phyloP scores from a whole-genome alignment of 2,329 filamentous ascomycete genomes.

The Drechslerella coelobrocha region DNA sequence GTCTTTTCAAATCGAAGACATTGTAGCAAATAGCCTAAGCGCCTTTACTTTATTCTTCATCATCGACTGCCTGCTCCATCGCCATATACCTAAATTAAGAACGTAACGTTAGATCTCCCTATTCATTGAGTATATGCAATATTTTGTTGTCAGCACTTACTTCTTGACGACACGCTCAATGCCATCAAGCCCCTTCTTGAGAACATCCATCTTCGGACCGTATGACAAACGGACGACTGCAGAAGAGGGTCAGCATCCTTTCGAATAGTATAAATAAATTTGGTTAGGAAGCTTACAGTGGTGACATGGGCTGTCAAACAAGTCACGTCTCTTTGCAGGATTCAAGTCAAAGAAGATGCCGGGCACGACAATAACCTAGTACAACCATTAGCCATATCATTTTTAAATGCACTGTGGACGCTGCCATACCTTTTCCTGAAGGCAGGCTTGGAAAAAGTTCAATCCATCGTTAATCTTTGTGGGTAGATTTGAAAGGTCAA shows the following conservation, averaged over 20 bases:
- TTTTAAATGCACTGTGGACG: neutral
- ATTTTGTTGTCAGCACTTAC: constrained; percentile 59
- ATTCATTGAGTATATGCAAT: neutral
- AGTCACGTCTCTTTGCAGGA: constrained; percentile 82
- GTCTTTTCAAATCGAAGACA: too few relatives aligned
- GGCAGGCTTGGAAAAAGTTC: constrained; percentile 94
- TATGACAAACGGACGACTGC: constrained; percentile 81
- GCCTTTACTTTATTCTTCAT: constrained; percentile 12
- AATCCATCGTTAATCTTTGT: constrained; percentile 86
- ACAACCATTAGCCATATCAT: neutral
- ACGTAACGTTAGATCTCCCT: neutral
- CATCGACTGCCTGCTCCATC: constrained; percentile 34
- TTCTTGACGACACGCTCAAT: constrained; percentile 82
- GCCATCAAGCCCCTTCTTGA: constrained; percentile 80
- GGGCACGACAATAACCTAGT: constrained; percentile 82
- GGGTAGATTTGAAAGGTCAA: constrained; percentile 69
- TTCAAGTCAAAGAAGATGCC: constrained; percentile 99
- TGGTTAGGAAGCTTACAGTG: constrained; percentile 26
- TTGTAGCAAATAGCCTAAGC: neutral
- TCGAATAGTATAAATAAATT: neutral
- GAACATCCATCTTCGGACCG: constrained; percentile 78
- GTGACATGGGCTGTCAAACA: constrained; percentile 79
- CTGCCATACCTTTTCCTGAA: constrained; percentile 73
- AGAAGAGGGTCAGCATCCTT: neutral
- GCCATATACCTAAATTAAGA: constrained; percentile 15